Conservation (phyloP, 179 eudicot genomes). For the Pouteria campechiana region DNA sequence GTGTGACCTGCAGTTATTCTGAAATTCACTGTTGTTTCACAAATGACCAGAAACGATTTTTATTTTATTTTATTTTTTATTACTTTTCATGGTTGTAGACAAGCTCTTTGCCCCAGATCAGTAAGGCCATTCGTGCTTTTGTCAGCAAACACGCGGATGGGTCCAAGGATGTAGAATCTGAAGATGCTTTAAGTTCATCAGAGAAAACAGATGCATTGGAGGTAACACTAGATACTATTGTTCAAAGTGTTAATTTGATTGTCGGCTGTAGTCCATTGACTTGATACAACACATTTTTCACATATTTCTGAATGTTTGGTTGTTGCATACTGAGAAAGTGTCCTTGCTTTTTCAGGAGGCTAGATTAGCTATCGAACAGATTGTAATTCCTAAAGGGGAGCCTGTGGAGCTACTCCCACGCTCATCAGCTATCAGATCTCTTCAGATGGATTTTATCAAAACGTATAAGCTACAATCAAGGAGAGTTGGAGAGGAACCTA, state of each 20-base stretch:
- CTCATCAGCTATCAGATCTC: conserved; percentile 41
- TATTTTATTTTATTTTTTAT: conserved; percentile 2
- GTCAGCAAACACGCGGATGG: conserved; percentile 48
- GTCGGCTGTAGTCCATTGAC: no score
- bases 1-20: neutral
- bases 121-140: conserved; percentile 57
- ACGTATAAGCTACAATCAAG: conserved; percentile 56
- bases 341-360: conserved; percentile 47
- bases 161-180: conserved; percentile 29
- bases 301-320: no score
- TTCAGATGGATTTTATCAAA: conserved; percentile 54
- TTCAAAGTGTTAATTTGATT: no score
- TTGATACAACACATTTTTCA: no score
- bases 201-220: conserved; percentile 85
- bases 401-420: conserved; percentile 74
- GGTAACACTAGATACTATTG: conserved; percentile 45
- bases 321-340: no score
- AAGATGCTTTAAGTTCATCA: conserved; percentile 36
- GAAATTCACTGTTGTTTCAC: neutral
- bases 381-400: conserved; percentile 73
- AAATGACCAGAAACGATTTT: neutral
- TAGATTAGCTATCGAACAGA: conserved; percentile 72
- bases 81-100: no score
- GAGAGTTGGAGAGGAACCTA: conserved; percentile 38
- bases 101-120: conserved; percentile 56